Evolutionary conservation across 2,329 filamentous ascomycete genomes (phyloP).

Genomic region (Scedosporium dehoogii): DNA sequence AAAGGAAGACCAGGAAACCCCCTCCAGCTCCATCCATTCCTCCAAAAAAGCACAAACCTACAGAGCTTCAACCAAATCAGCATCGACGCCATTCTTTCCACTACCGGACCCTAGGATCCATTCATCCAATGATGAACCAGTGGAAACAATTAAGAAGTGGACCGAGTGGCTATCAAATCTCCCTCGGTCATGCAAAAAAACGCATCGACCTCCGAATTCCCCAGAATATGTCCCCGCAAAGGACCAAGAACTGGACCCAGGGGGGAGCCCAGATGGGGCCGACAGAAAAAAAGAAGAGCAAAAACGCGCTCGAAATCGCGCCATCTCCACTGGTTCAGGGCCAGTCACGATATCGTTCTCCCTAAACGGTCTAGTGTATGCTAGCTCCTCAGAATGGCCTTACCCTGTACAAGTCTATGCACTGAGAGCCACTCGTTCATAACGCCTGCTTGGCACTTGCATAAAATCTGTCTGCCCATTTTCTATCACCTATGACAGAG

Average conservation of each 20-base stretch:
- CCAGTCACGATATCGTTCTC: neutral
- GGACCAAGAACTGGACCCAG: neutral
- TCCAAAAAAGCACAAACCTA: no score
- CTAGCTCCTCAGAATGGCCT: neutral
- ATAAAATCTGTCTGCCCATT: no score
- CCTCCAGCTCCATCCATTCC: no score
- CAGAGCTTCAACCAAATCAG: no score
- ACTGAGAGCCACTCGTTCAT: no score
- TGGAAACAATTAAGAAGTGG: neutral
- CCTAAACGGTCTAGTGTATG: no score
- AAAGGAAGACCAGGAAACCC: no score
- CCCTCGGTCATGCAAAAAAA: neutral
- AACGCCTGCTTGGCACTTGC: no score
- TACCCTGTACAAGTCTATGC: neutral
- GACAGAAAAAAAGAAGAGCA: neutral
- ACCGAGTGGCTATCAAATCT: neutral
- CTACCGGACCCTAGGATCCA: no score
- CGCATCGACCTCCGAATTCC: neutral
- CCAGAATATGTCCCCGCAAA: neutral
- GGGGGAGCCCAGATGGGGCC: neutral
- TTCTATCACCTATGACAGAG: no score
- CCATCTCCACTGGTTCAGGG: neutral
- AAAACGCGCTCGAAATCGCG: neutral
- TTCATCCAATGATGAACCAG: no score
- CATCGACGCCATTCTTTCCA: no score